A percentile compares a stretch with the other conserved stretches of the same genome.
Evolutionary conservation across 768 basidiomycete genomes (phyloP).

Genomic region (Strobilomyces confusus): DNA sequence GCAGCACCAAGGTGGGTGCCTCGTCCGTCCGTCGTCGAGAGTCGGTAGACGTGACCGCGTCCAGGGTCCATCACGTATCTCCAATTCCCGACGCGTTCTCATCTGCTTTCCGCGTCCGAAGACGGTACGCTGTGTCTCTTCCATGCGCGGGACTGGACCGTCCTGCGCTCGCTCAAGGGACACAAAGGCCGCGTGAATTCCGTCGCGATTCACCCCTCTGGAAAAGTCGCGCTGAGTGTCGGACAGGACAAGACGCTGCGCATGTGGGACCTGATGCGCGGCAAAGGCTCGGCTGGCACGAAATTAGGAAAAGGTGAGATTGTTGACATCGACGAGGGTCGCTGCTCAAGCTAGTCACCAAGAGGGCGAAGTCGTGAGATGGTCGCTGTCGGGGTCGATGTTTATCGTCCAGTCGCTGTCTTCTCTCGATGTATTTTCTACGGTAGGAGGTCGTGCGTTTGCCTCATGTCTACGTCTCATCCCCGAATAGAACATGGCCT

Average conservation of each 20-base stretch:
- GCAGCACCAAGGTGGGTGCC: slow-evolving; percentile 81
- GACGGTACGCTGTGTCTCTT: slow-evolving; percentile 91
- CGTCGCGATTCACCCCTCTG: slow-evolving; percentile 88
- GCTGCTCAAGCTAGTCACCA: not conserved
- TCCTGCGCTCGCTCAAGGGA: slow-evolving; percentile 83
- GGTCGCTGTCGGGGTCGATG: slow-evolving; percentile 71
- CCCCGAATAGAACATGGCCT: slow-evolving; percentile 63
- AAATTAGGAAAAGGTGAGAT: slow-evolving; percentile 81
- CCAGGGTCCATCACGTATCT: slow-evolving; percentile 86
- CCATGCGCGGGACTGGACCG: slow-evolving; percentile 90
- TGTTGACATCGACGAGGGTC: not conserved
- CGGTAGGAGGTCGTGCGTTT: slow-evolving; percentile 39
- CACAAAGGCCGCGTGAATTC: slow-evolving; percentile 92
- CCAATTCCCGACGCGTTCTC: slow-evolving; percentile 81
- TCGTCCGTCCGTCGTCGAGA: not conserved
- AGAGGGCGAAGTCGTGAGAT: slow-evolving; percentile 94
- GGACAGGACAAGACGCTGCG: slow-evolving; percentile 85
- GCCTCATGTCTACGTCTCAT: not conserved
- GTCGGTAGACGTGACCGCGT: not conserved
- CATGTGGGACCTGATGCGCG: slow-evolving; percentile 99
- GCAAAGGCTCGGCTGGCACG: slow-evolving; percentile 82
- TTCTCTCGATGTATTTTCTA: slow-evolving; percentile 79
- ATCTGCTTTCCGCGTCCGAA: slow-evolving; percentile 87
- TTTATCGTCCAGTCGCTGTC: slow-evolving; percentile 79
- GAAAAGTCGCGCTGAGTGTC: slow-evolving; percentile 87